Evolutionary conservation across 2,329 filamentous ascomycete species (phyloP).

Genomic region (Botrytis cinerea): DNA sequence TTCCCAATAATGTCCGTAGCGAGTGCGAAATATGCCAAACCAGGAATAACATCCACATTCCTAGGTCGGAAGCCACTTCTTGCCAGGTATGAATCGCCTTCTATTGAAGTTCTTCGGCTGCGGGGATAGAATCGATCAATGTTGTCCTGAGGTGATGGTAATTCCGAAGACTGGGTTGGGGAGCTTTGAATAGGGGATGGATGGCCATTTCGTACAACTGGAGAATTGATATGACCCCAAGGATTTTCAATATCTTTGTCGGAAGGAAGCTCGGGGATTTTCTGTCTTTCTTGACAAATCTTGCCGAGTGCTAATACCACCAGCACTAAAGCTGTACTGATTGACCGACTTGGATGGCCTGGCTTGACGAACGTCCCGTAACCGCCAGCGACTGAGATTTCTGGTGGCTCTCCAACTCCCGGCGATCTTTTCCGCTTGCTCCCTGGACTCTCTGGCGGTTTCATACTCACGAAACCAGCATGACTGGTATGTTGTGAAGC

Average conservation of each 20-base stretch:
- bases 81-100: slow-evolving; percentile 40
- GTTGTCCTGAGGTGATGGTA: slow-evolving; percentile 54
- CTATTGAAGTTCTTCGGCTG: slow-evolving; percentile 54
- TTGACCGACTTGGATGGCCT: slow-evolving; percentile 61
- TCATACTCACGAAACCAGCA: slow-evolving; percentile 31
- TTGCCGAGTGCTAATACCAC: slow-evolving; percentile 84
- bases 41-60: slow-evolving; percentile 85
- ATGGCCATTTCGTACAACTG: slow-evolving; percentile 50
- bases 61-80: slow-evolving; percentile 40
- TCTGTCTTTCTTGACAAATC: slow-evolving; percentile 63
- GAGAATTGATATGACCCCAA: slow-evolving; percentile 32
- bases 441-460: slow-evolving; percentile 40
- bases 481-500: slow-evolving; percentile 27
- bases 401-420: slow-evolving; percentile 32
- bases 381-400: slow-evolving; percentile 34
- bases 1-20: slow-evolving; percentile 85
- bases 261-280: slow-evolving; percentile 60
- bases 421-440: slow-evolving; percentile 40
- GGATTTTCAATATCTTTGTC: slow-evolving; percentile 31
- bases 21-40: slow-evolving; percentile 84
- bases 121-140: slow-evolving; percentile 43
- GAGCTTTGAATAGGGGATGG: slow-evolving; percentile 59
- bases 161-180: slow-evolving; percentile 48
- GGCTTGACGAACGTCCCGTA: slow-evolving; percentile 43
- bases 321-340: slow-evolving; percentile 79